Percentiles rank a stretch among this genome's conserved stretches.
These are phyloP conservation scores for Turritis glabra DNA, from an alignment of 345 rosid genomes.

Conservation along the genomic window DNA sequence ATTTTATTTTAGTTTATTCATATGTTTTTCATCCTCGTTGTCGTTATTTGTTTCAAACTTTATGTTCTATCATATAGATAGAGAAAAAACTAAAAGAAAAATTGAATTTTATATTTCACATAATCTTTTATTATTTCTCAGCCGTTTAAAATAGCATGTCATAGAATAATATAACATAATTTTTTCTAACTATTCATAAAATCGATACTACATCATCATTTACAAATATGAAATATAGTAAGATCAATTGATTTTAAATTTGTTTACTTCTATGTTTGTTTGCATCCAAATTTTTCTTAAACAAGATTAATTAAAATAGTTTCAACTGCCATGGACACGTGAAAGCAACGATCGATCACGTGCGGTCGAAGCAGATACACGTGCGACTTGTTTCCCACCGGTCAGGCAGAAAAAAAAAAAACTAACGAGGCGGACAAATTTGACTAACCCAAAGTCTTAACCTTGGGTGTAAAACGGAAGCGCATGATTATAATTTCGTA, in stretches of 20 bases:
- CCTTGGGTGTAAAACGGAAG: not conserved
- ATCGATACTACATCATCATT: not conserved
- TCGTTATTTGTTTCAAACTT: too few relatives aligned
- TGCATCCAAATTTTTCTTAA: not conserved
- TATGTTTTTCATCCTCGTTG: too few relatives aligned
- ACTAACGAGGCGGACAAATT: constrained; percentile 1
- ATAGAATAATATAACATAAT: too few relatives aligned
- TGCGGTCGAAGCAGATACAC: constrained; percentile 44
- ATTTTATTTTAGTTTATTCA: too few relatives aligned
- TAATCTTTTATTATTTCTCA: not conserved
- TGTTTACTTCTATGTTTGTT: not conserved
- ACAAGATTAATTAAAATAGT: not conserved
- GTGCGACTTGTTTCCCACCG: constrained; percentile 45
- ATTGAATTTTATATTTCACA: not conserved
- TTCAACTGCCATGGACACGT: constrained; percentile 28
- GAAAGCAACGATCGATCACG: constrained; percentile 40
- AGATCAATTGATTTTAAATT: too few relatives aligned
- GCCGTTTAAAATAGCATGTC: too few relatives aligned
- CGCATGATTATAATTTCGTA: not conserved
- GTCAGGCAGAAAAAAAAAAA: constrained; percentile 7
- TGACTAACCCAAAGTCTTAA: not conserved
- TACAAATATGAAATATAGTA: too few relatives aligned
- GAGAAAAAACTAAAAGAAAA: too few relatives aligned
- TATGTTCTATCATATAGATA: too few relatives aligned
- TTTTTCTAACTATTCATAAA: not conserved